Percentiles rank a stretch among this genome's conserved stretches.
These are phyloP conservation scores for Corinectria fuckeliana DNA, from an alignment of 2,329 filamentous ascomycete genomes.

Conservation along the genomic window DNA sequence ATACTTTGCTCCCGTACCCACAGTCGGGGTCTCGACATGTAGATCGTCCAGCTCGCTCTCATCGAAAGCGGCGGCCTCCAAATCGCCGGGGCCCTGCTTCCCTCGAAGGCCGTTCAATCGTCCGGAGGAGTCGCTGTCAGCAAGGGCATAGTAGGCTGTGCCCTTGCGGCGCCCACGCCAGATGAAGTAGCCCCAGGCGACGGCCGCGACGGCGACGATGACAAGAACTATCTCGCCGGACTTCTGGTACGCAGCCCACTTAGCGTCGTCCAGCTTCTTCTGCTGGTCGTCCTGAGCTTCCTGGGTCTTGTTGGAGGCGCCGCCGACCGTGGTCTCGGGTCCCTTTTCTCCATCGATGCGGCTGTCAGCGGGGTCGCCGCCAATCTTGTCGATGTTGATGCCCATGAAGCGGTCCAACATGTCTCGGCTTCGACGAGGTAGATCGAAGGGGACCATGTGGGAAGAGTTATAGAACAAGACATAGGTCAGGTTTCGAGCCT, in stretches of 20 bases:
- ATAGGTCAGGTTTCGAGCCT: conserved; percentile 94
- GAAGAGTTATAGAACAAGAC: conserved; percentile 94
- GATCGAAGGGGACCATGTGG: conserved; percentile 98
- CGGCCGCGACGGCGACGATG: conserved; percentile 77
- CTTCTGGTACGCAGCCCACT: conserved; percentile 87
- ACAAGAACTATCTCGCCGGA: conserved; percentile 86
- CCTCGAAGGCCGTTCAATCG: conserved; percentile 56
- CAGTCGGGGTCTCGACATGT: conserved; percentile 56
- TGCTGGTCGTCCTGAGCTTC: conserved; percentile 61
- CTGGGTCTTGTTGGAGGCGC: conserved; percentile 65
- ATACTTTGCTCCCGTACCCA: conserved; percentile 56
- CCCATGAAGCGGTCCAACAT: conserved; percentile 98
- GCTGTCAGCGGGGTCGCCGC: conserved; percentile 78
- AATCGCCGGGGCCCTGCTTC: conserved; percentile 55
- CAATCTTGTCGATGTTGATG: conserved; percentile 89
- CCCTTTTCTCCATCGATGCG: conserved; percentile 86
- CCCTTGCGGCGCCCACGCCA: conserved; percentile 67
- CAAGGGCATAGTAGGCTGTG: conserved; percentile 60
- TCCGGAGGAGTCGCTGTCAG: conserved; percentile 46
- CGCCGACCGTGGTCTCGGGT: conserved; percentile 77
- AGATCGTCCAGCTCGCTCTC: conserved; percentile 70
- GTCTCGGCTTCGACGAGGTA: conserved; percentile 82
- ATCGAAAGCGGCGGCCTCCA: conserved; percentile 70
- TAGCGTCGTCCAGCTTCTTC: conserved; percentile 78
- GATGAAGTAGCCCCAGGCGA: conserved; percentile 75